Evolutionary conservation across 2,329 filamentous ascomycete genomes (phyloP), one percentile per base, ranked within the genome.

Genomic region (Apiospora saccharicola): DNA sequence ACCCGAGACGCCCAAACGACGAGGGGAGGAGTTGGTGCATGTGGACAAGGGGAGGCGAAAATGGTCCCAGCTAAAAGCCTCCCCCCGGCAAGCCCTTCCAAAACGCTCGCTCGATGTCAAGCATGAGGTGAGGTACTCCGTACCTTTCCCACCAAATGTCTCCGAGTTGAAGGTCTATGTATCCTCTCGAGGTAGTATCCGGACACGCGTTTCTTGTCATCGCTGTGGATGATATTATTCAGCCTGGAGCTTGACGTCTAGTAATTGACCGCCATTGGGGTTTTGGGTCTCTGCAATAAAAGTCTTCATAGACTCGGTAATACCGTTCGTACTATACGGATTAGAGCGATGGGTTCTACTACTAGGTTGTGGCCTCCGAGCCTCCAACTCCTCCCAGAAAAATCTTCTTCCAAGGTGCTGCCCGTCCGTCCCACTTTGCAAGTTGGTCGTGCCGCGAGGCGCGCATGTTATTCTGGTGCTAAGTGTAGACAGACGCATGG

Each of bases 391-490:
- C 22, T 22, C 26, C 3, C 37, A 10, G 13, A 51, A 64, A 41
- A 64, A 61, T 61, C 53, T 64, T 64, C 57, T 61, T 61, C 53
- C 53, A 41, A 64, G 57, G 34, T 41, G 57, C 57, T 64, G 34
- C 34, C 57, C 57, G 34, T 19, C 53, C 16, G 53, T 64, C 57
- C 57, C 57, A 64, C 57, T 64, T 64, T 34, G 30, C 30, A 61
- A 22, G 30, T 30, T 61, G 53, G 30, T 34, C 19, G 19, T 61
- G 30, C 53, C 57, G 57, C 57, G 34, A 64, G 57, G 57, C 34
- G 57, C 57, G 30, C 57, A 22, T 64, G 34, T 41, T 64, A 24
- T 37, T 37, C 22, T 13, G 57, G 19, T 64, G 34, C 57, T 64
- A 64, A 64, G 30, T 41, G 41, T 64, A 64, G 34, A 64, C 46